Percentiles rank a stretch among this genome's conserved stretches.
phyloP scores from a whole-genome alignment of 2,329 filamentous ascomycete genomes.

The Thelonectria blattea region DNA sequence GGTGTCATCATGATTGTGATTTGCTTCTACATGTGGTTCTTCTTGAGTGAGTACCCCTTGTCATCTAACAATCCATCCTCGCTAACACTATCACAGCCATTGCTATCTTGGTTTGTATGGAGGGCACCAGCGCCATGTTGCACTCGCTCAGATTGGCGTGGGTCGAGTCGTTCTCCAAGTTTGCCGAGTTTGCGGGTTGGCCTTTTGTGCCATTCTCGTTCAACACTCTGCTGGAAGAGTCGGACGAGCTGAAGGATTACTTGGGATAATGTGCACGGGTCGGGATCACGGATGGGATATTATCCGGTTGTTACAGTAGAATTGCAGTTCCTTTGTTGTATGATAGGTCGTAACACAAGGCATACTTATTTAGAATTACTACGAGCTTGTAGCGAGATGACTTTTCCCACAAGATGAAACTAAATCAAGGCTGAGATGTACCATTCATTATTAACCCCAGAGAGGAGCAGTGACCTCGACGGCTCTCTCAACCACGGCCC shows the following conservation, averaged over 20 bases:
- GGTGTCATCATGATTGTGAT: slow-evolving; percentile 83
- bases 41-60: slow-evolving; percentile 60
- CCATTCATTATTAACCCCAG: slow-evolving; percentile 52
- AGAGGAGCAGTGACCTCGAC: slow-evolving; percentile 85
- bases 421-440: background rate
- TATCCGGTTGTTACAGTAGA: slow-evolving; percentile 40
- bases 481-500: slow-evolving; percentile 87
- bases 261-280: slow-evolving; percentile 47
- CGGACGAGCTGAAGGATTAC: slow-evolving; percentile 66
- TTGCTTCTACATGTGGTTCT: slow-evolving; percentile 90
- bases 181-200: slow-evolving; percentile 89
- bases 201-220: slow-evolving; percentile 92
- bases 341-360: slow-evolving; percentile 39
- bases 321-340: slow-evolving; percentile 39
- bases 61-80: background rate
- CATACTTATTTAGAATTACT: slow-evolving; percentile 31
- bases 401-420: slow-evolving; percentile 2
- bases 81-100: slow-evolving; percentile 46
- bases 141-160: slow-evolving; percentile 90
- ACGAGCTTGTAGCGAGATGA: slow-evolving; percentile 14
- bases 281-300: slow-evolving; percentile 16
- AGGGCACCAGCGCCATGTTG: slow-evolving; percentile 94
- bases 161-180: slow-evolving; percentile 98
- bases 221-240: slow-evolving; percentile 81
- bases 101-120: slow-evolving; percentile 85